Conservation (phyloP, 257 asterid species). For the Nicotiana tomentosiformis region DNA sequence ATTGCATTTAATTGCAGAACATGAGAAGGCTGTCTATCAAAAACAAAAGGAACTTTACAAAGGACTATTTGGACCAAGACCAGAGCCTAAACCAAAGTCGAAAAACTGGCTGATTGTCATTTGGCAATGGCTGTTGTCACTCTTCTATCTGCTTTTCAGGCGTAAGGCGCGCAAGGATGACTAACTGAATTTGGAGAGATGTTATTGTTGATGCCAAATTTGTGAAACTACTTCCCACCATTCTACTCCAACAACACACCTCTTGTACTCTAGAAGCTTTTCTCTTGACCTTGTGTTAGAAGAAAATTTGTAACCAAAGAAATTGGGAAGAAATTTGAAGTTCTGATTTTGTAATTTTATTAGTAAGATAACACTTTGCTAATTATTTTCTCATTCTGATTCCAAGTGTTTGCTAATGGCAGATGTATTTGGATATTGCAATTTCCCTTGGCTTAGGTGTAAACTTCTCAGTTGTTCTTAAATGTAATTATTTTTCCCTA, state of each 20-base stretch:
- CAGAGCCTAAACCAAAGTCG: conserved; percentile 51
- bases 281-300: not conserved
- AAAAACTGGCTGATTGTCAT: conserved; percentile 40
- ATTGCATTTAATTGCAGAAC: conserved; percentile 62
- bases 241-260: not conserved
- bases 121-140: conserved; percentile 76
- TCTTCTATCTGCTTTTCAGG: conserved; percentile 49
- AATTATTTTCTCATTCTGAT: not conserved
- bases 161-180: conserved; percentile 52
- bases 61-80: conserved; percentile 70
- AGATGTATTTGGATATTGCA: not conserved
- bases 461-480: not conserved
- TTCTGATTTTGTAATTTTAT: not conserved
- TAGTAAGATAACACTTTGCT: not conserved
- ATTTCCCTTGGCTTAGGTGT: not conserved
- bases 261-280: not conserved
- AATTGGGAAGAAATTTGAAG: not conserved
- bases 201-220: not conserved
- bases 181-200: conserved; percentile 19
- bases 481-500: not conserved
- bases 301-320: not conserved
- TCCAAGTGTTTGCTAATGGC: not conserved
- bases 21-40: conserved; percentile 82
- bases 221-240: not conserved
- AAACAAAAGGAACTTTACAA: conserved; percentile 93